Conservation (phyloP, 2,329 filamentous ascomycete genomes). For the Sclerotinia trifoliorum region DNA sequence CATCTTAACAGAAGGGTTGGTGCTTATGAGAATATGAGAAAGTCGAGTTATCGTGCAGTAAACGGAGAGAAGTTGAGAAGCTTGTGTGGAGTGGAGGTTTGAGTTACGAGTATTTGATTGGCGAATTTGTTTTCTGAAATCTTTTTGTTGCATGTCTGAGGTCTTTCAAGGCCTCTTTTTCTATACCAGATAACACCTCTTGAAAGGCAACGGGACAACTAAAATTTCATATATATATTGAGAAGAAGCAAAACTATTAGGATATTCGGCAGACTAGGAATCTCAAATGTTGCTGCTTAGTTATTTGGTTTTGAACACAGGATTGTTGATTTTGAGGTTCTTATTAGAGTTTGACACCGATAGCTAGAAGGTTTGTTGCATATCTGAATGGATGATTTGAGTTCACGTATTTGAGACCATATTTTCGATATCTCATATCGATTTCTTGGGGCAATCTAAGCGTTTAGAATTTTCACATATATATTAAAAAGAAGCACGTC, state of each 20-base stretch:
- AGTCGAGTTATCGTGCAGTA: too few relatives aligned
- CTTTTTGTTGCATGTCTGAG: background rate
- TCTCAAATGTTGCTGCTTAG: background rate
- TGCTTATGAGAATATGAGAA: background rate
- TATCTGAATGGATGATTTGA: background rate
- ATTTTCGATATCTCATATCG: background rate
- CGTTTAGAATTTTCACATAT: background rate
- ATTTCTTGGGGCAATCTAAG: background rate
- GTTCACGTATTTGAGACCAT: background rate
- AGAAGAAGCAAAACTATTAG: background rate
- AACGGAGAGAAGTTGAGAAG: background rate
- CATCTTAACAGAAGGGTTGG: background rate
- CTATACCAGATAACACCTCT: background rate
- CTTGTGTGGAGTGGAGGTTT: background rate
- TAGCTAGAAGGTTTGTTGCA: background rate
- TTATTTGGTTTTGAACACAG: background rate
- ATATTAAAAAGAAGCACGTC: background rate
- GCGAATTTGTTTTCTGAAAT: background rate
- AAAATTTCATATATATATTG: background rate
- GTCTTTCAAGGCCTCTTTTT: background rate
- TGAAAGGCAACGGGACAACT: background rate
- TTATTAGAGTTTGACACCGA: background rate
- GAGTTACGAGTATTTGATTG: background rate
- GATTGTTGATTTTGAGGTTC: background rate
- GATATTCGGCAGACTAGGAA: fast-evolving